These are phyloP conservation scores for Cocos nucifera DNA, from an alignment of 176 grass and related monocot genomes.

Conservation along the genomic window DNA sequence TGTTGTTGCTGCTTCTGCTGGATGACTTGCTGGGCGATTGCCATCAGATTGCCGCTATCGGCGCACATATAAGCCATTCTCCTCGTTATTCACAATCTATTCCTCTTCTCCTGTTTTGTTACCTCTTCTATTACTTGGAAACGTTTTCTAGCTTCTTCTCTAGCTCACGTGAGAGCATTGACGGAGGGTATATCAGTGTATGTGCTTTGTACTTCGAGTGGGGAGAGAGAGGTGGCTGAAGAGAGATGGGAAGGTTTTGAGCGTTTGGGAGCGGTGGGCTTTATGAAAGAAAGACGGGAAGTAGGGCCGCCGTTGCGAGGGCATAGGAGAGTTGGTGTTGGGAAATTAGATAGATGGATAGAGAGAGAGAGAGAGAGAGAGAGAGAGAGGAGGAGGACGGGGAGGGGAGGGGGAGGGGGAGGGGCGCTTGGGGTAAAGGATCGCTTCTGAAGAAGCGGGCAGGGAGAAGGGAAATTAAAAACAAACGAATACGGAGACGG, in stretches of 20 bases:
- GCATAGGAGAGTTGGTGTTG: too few species aligned
- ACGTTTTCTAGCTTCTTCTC: too few species aligned
- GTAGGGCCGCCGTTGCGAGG: too few species aligned
- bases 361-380: neutral
- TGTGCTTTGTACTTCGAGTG: neutral
- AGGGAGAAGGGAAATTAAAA: too few species aligned
- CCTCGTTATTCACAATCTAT: neutral
- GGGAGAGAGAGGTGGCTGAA: too few species aligned
- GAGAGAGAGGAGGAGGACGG: conserved; percentile 5
- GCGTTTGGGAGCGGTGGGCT: neutral
- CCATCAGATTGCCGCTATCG: conserved; percentile 99
- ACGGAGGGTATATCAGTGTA: too few species aligned
- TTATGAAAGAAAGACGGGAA: neutral
- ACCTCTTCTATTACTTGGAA: neutral
- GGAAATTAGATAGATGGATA: too few species aligned
- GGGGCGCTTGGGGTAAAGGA: neutral
- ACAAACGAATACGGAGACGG: too few species aligned
- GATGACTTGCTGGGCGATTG: conserved; percentile 97
- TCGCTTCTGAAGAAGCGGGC: too few species aligned
- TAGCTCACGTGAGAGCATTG: too few species aligned
- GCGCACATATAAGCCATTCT: conserved; percentile 97
- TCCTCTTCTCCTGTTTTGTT: neutral
- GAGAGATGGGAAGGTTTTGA: neutral
- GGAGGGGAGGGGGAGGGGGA: neutral
- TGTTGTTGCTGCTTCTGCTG: conserved; percentile 93